Base-by-base conservation (phyloP, 208 protist genomes). In the Wallacemonas rigidus region DNA sequence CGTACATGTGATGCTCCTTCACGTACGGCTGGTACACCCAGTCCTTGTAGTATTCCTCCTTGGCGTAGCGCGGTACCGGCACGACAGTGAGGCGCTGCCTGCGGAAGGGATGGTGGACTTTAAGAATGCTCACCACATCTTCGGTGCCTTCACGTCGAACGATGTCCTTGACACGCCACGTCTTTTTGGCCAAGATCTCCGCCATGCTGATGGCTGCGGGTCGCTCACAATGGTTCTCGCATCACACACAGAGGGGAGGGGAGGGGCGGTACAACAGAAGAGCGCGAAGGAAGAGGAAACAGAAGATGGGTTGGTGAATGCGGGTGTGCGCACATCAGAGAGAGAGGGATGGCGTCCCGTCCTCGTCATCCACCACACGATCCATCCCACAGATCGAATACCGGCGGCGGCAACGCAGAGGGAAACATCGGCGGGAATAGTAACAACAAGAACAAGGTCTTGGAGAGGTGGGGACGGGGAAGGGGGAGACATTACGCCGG, bases 1-100 rank as follows among this genome's bases (percentile, higher is more conserved):
- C 85, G 63, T 89, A 95, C 81, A 95, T 80, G 43, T 78, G 71
- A 69, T 95, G 90, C 69, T 95, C 84, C 80, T 95, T 92, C 48
- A 89, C 90, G 63, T 95, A 95, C 40, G 90, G 90, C 63, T 95
- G 90, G 71, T 95, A 95, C 11, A 95, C 84, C 88, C 90, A 95
- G 50, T 93, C 88, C 40, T 80, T 82, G 75, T 92, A 85, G 72
- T 86, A 95, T 40, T 75, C 70, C 69, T 95, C 88, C 69, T 76
- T 79, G 7, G 90, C 87, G 67, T 87, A 93, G 48, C 86, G 80
- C 6, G 86, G 87, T 17, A 85, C 76, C 15, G 90, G 87, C 1
- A 95, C 78, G 63, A 95, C 81, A 60, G 85, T 91, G 58, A 95
- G 81, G 63, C 85, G 81, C 75, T 95, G 90, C 40, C 76, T 83